Conservation (phyloP, 1,139 yeast genomes). For the Casaregolazyma suthepensis region DNA sequence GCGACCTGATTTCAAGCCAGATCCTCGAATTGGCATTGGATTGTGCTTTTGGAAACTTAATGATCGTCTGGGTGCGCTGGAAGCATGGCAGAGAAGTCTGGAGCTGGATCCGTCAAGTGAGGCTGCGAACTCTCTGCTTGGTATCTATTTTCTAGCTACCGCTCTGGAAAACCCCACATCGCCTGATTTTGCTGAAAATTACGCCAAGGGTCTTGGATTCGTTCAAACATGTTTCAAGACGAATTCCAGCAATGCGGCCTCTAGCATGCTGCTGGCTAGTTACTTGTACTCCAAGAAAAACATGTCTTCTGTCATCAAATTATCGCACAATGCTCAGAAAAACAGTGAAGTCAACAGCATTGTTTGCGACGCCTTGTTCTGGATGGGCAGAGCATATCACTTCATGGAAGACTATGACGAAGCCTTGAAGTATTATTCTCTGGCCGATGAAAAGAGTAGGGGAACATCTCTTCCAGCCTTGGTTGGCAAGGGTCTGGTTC, state of each 20-base stretch:
- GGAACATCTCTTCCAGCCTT: slow-evolving; percentile 51
- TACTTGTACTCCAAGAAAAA: slow-evolving; percentile 59
- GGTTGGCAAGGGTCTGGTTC: slow-evolving; percentile 83
- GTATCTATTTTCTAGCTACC: slow-evolving; percentile 61
- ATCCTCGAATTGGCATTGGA: slow-evolving; percentile 93
- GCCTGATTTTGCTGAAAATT: slow-evolving; percentile 30
- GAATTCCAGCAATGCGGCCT: slow-evolving; percentile 36
- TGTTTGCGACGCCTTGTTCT: slow-evolving; percentile 72
- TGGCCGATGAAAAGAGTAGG: slow-evolving; percentile 36
- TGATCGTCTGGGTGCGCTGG: slow-evolving; percentile 67
- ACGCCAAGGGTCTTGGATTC: slow-evolving; percentile 32
- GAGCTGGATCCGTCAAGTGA: slow-evolving; percentile 57
- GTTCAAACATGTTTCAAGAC: slow-evolving; percentile 35
- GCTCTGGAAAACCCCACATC: slow-evolving; percentile 40
- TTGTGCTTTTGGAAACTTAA: slow-evolving; percentile 86
- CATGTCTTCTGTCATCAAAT: slow-evolving; percentile 49
- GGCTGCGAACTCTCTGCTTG: slow-evolving; percentile 62
- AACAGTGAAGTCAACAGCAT: slow-evolving; percentile 39
- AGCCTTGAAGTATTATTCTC: slow-evolving; percentile 65
- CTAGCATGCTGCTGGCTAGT: slow-evolving; percentile 43
- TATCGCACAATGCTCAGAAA: slow-evolving; percentile 48
- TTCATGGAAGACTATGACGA: slow-evolving; percentile 51
- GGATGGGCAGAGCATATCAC: slow-evolving; percentile 80
- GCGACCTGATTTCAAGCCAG: slow-evolving; percentile 72
- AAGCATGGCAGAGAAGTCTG: slow-evolving; percentile 76